Percentiles rank a stretch among this genome's conserved stretches.
Conservation (phyloP, 495 filamentous ascomycete species). For the Penicillium arizonense region DNA sequence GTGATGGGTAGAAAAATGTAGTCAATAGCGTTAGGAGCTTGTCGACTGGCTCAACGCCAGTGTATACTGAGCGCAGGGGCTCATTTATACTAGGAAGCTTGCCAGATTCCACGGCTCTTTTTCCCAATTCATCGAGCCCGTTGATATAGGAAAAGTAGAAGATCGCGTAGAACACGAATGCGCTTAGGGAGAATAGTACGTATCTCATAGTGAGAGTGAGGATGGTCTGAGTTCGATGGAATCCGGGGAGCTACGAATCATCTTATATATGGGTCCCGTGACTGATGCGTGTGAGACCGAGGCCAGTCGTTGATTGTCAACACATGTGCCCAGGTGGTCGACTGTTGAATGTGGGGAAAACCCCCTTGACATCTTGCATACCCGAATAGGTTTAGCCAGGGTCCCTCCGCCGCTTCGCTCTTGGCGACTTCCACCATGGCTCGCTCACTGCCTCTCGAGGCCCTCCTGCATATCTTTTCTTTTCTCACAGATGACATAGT, state of each 20-base stretch:
- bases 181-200: constrained; percentile 41
- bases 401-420: too few relatives aligned
- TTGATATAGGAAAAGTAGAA: constrained; percentile 42
- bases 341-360: not conserved
- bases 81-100: constrained; percentile 40
- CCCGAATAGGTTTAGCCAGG: constrained; percentile 14
- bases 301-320: not conserved
- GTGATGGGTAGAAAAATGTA: constrained; percentile 53
- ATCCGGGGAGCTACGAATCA: not conserved
- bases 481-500: not conserved
- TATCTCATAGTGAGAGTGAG: constrained; percentile 22
- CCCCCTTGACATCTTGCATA: constrained; percentile 18
- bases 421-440: not conserved
- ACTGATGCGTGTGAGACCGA: constrained; percentile 4
- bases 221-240: too few relatives aligned
- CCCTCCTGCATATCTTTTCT: not conserved
- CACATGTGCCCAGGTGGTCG: constrained; percentile 6
- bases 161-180: constrained; percentile 40
- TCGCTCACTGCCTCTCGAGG: not conserved
- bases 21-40: constrained; percentile 44
- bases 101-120: constrained; percentile 26
- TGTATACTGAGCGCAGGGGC: constrained; percentile 46
- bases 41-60: constrained; percentile 50
- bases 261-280: not conserved
- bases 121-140: constrained; percentile 33